Conservation (phyloP, 2,329 filamentous ascomycete genomes). For the Pseudopyricularia javanii region DNA sequence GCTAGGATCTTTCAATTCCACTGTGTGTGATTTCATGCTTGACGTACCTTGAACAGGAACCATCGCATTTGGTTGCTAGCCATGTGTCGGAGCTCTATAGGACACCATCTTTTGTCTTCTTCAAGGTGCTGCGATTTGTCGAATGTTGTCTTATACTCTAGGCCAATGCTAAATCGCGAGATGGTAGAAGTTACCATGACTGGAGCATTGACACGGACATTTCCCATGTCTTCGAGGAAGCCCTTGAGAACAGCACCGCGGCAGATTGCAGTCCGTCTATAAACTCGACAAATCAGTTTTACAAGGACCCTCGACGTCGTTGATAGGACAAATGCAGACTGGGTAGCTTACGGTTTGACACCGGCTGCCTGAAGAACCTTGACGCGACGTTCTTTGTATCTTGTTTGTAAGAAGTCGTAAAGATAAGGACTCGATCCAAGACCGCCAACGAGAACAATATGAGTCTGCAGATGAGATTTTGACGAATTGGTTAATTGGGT, state of each 20-base stretch:
- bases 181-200: slow-evolving; percentile 5
- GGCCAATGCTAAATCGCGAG: slow-evolving; percentile 7
- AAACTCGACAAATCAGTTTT: neutral
- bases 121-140: neutral
- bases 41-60: slow-evolving; percentile 6
- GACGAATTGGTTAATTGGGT: too few species aligned
- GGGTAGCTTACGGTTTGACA: neutral
- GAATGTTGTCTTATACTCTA: neutral
- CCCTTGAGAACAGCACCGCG: slow-evolving; percentile 10
- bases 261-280: slow-evolving; percentile 11
- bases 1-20: neutral
- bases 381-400: neutral
- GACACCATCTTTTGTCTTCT: slow-evolving; percentile 2
- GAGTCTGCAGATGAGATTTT: too few species aligned
- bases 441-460: too few species aligned
- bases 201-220: neutral
- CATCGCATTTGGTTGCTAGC: slow-evolving; percentile 8
- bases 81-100: neutral
- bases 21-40: neutral
- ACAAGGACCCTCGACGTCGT: neutral
- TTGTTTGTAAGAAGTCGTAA: too few species aligned
- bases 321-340: neutral
- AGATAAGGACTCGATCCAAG: too few species aligned
- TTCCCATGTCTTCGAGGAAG: neutral
- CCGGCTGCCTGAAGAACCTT: neutral